Percentiles rank a stretch among this genome's conserved stretches.
These are phyloP conservation scores for Pythium grandisporangium DNA, from an alignment of 352 stramenopile species.

Conservation along the genomic window DNA sequence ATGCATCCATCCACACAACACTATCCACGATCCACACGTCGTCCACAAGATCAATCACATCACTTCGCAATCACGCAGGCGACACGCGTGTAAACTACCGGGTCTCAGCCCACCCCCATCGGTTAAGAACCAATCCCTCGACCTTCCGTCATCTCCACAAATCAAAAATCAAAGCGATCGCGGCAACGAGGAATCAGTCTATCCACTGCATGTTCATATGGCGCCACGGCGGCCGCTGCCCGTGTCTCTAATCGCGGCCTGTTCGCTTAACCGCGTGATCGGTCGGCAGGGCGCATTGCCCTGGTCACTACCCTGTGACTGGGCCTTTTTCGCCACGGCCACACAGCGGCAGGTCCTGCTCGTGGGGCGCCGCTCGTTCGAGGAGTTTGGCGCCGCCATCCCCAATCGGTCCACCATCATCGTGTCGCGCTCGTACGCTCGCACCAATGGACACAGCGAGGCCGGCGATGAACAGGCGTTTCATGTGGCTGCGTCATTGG, in stretches of 20 bases:
- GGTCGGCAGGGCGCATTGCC: conserved; percentile 36
- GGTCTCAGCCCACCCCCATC: no score
- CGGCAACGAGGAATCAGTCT: no score
- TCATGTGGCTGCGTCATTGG: conserved; percentile 22
- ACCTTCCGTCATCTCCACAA: no score
- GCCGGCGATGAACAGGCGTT: conserved; percentile 9
- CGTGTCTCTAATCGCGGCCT: conserved; percentile 59
- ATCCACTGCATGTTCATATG: no score
- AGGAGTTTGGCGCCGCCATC: conserved; percentile 30
- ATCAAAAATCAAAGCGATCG: no score
- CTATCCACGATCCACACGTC: no score
- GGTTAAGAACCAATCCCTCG: no score
- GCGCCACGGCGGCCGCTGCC: neutral
- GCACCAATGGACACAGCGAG: neutral
- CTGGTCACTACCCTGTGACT: conserved; percentile 56
- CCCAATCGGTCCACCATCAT: conserved; percentile 53
- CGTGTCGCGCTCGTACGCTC: conserved; percentile 17
- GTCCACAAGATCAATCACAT: no score
- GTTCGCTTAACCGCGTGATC: conserved; percentile 62
- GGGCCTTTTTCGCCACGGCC: conserved; percentile 54
- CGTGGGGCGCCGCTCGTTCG: conserved; percentile 38
- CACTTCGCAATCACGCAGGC: no score
- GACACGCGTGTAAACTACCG: no score
- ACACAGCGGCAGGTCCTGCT: conserved; percentile 49
- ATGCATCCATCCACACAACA: no score